Conservation (phyloP, 2,329 filamentous ascomycete genomes). For the Colletotrichum phormii region DNA sequence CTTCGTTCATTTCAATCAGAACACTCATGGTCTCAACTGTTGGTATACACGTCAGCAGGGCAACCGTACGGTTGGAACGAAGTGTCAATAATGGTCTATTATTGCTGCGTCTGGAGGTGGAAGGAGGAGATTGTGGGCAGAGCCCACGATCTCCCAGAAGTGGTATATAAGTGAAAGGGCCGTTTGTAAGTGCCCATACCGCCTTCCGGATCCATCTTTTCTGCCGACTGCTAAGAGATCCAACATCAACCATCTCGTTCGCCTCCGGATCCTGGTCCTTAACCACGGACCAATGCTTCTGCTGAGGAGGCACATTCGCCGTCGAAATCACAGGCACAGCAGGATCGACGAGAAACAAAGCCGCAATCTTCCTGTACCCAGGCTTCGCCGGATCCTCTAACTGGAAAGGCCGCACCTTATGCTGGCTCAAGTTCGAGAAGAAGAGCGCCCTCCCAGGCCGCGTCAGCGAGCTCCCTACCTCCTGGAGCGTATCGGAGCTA, state of each 20-base stretch:
- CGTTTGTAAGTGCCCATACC: too few species aligned
- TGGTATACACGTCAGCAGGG: too few species aligned
- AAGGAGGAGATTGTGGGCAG: too few species aligned
- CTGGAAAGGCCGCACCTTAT: slow-evolving; percentile 62
- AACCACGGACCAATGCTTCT: slow-evolving; percentile 50
- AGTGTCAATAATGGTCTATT: too few species aligned
- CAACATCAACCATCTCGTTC: slow-evolving; percentile 38
- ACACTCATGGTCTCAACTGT: slow-evolving; percentile 38
- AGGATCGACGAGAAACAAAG: slow-evolving; percentile 72
- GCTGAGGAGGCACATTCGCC: slow-evolving; percentile 57
- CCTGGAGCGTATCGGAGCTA: slow-evolving; percentile 46
- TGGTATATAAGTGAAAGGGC: too few species aligned
- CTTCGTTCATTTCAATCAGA: slow-evolving; percentile 39
- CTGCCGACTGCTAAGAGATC: too few species aligned
- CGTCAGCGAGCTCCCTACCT: slow-evolving; percentile 61
- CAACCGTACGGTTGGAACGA: too few species aligned
- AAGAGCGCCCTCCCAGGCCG: slow-evolving; percentile 61
- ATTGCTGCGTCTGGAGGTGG: too few species aligned
- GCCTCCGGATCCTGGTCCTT: slow-evolving; percentile 39
- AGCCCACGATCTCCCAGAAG: too few species aligned
- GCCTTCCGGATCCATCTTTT: too few species aligned
- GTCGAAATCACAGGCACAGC: slow-evolving; percentile 55
- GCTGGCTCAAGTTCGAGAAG: slow-evolving; percentile 67
- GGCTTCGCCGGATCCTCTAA: slow-evolving; percentile 62
- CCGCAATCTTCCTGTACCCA: slow-evolving; percentile 71